Conservation (phyloP, 805 yeast species). For the Teunomyces panamensis region DNA sequence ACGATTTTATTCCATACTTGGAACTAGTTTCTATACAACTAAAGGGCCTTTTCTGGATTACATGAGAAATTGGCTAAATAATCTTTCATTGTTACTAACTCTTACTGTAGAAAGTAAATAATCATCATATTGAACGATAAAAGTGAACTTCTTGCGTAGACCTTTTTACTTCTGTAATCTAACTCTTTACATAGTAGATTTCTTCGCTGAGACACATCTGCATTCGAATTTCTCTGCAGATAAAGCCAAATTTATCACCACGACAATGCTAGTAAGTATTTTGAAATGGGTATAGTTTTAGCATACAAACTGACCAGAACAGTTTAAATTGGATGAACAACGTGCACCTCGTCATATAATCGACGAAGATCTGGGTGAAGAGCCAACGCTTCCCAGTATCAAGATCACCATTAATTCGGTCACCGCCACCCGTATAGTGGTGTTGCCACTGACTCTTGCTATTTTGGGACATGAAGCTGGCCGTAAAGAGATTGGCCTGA, state of each 20-base stretch:
- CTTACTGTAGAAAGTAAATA: no score
- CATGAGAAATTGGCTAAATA: no score
- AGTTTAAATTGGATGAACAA: slow-evolving; percentile 49
- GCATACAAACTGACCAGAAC: neutral
- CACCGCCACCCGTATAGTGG: slow-evolving; percentile 9
- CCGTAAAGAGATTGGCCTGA: slow-evolving; percentile 14
- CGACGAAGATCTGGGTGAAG: slow-evolving; percentile 32
- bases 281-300: neutral
- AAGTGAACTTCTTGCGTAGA: no score
- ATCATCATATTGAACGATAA: no score
- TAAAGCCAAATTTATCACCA: neutral
- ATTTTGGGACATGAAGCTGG: slow-evolving; percentile 12
- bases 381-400: slow-evolving; percentile 15
- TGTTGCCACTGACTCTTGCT: slow-evolving; percentile 17
- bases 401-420: neutral
- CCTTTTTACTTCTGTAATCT: neutral
- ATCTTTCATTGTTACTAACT: no score
- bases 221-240: neutral
- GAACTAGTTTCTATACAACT: no score
- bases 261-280: slow-evolving; percentile 10
- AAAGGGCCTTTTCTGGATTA: no score
- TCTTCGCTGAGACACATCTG: neutral
- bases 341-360: slow-evolving; percentile 52
- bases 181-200: neutral
- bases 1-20: neutral